Evolutionary conservation across 2,329 filamentous ascomycete species (phyloP).

Genomic region (Claviceps digitariae): DNA sequence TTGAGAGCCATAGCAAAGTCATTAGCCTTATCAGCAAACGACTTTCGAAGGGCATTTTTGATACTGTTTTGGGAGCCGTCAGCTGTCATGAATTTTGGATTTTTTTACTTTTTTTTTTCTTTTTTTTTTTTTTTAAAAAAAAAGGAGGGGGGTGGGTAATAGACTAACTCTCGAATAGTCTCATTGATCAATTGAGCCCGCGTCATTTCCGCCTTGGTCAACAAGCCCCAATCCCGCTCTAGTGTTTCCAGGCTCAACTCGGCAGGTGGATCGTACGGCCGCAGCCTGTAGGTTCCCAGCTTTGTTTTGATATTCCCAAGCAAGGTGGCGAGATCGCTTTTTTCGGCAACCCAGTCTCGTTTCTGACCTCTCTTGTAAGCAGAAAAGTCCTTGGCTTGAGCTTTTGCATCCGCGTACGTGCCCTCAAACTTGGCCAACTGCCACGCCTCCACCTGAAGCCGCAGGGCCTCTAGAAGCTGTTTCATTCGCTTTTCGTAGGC

Average conservation of each 20-base stretch:
- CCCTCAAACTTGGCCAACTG: conserved; percentile 71
- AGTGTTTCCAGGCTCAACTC: conserved; percentile 72
- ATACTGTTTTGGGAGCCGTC: conserved; percentile 42
- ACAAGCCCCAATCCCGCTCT: conserved; percentile 65
- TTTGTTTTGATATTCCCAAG: conserved; percentile 99
- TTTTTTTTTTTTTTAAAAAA: not conserved
- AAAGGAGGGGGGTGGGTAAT: not conserved
- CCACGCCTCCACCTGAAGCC: conserved; percentile 63
- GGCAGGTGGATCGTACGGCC: conserved; percentile 78
- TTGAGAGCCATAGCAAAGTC: conserved; percentile 93
- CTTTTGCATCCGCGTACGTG: conserved; percentile 84
- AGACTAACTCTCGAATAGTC: conserved; percentile 75
- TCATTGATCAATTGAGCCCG: conserved; percentile 94
- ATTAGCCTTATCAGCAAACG: conserved; percentile 96
- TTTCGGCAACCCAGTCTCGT: conserved; percentile 92
- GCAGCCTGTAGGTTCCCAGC: conserved; percentile 81
- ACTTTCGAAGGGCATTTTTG: conserved; percentile 84
- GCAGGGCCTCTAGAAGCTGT: conserved; percentile 62
- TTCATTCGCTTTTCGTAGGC: conserved; percentile 87
- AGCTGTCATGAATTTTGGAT: conserved; percentile 10
- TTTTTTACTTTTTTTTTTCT: too few relatives aligned
- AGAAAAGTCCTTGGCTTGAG: conserved; percentile 67
- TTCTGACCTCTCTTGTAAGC: conserved; percentile 87
- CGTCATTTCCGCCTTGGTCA: conserved; percentile 75
- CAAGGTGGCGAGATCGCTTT: conserved; percentile 84